Evolutionary conservation across 2,329 filamentous ascomycete genomes (phyloP), one percentile per base, ranked within the genome.

Genomic region (Boeremia lycopersici): DNA sequence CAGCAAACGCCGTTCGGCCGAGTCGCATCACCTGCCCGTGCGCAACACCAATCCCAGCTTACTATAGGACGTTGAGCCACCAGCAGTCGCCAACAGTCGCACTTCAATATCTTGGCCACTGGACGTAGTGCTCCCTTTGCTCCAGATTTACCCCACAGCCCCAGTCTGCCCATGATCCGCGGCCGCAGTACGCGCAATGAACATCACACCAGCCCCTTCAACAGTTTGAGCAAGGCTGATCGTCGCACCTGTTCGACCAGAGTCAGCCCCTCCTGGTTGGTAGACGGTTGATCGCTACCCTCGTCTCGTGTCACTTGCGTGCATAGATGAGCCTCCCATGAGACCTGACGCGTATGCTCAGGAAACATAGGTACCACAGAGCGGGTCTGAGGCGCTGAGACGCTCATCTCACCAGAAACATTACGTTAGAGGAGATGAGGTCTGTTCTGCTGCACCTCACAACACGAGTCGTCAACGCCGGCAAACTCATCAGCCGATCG

Each of bases 101-200:
- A 36, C 12, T 17, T 34, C 26, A 19, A 36, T 34, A 15, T 45
- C 29, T 48, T 38, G 15, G 40, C 34, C 9, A 44, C 30, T 41
- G 15, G 34, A 38, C n/a, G 30, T 44, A 19, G 50, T 53, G 41
- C 31, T 28, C 28, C 44, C 30, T 43, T 34, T 46, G 41, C 52
- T 50, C 52, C 42, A 46, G 26, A 38, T 26, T 38, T 46, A 38
- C 52, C 46, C 46, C 46, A 55, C 46, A 15, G n/a, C 46, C 46
- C 46, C 52, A 42, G 52, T 48, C 2, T 30, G 31, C 30, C 30
- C 10, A 23, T 29, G 23, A 47, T 43, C 31, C 33, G 42, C 46
- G 35, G 29, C 49, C 33, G 46, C 46, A 55, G 52, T 55, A 55
- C 52, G 46, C 52, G 52, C 52, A 55, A 55, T 47, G 36, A 12